Conservation (phyloP, 2,329 filamentous ascomycete species). For the Dothideomycetes sp. region DNA sequence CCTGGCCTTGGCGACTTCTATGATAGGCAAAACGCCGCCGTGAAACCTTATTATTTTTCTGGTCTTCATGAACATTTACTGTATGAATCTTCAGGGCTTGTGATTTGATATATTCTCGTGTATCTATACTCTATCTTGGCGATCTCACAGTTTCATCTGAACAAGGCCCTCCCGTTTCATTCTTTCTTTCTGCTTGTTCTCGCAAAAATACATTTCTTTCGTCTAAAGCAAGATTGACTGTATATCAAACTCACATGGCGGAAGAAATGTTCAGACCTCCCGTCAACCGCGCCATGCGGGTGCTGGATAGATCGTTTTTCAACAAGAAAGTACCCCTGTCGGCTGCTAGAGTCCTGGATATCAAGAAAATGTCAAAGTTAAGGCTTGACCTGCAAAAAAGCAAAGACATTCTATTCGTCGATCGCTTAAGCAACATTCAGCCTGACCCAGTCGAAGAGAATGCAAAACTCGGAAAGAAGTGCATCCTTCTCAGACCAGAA, state of each 20-base stretch:
- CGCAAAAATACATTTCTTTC: too few relatives aligned
- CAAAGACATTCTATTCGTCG: constrained; percentile 53
- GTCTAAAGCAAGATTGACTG: too few relatives aligned
- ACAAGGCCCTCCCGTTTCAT: too few relatives aligned
- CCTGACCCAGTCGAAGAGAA: constrained; percentile 47
- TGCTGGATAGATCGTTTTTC: constrained; percentile 77
- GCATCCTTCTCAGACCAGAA: constrained; percentile 34
- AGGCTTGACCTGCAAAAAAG: constrained; percentile 55
- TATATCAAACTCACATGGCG: constrained; percentile 13
- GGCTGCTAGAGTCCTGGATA: constrained; percentile 67
- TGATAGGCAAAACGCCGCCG: neutral
- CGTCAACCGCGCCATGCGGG: constrained; percentile 65
- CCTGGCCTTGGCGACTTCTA: constrained; percentile 1
- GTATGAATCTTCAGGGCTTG: neutral
- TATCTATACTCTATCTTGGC: neutral
- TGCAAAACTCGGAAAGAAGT: constrained; percentile 37
- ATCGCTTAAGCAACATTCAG: constrained; percentile 52
- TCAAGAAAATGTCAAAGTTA: constrained; percentile 61
- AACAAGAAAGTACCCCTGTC: constrained; percentile 62
- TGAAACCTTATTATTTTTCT: too few relatives aligned
- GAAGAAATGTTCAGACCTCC: constrained; percentile 63
- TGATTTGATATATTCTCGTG: neutral
- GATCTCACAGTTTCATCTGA: neutral
- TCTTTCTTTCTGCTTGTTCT: too few relatives aligned
- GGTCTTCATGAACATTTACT: too few relatives aligned